Percentiles rank a stretch among this genome's conserved stretches.
Conservation (phyloP, 202 grass and related monocot genomes). For the Panicum hallii region DNA sequence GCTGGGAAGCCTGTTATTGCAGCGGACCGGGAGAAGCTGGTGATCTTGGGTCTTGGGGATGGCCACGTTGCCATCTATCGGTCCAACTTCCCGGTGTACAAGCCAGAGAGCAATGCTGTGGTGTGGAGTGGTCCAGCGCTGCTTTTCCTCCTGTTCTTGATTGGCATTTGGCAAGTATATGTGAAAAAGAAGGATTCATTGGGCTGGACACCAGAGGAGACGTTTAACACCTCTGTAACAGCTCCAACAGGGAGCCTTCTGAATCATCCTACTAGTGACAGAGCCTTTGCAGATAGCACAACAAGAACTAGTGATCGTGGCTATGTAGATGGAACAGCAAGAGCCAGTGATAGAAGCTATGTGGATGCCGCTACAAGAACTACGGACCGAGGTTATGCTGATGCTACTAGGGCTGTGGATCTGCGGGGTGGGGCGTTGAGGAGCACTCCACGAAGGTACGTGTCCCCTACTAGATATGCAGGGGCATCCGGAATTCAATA, state of each 20-base stretch:
- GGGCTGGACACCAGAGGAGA: constrained; percentile 84
- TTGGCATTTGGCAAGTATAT: constrained; percentile 97
- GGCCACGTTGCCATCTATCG: constrained; percentile 76
- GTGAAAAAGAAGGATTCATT: constrained; percentile 97
- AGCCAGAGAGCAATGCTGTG: constrained; percentile 78
- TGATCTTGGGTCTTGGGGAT: constrained; percentile 85
- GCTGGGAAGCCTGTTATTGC: constrained; percentile 71
- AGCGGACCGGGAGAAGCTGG: constrained; percentile 75
- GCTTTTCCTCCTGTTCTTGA: constrained; percentile 87
- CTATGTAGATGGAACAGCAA: constrained; percentile 59
- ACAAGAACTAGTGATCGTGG: constrained; percentile 63
- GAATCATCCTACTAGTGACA: constrained; percentile 60
- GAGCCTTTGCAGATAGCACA: constrained; percentile 61
- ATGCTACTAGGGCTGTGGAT: constrained; percentile 50
- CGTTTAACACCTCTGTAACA: constrained; percentile 65
- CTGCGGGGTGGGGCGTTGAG: constrained; percentile 58
- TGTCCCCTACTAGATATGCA: constrained; percentile 75
- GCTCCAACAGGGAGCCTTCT: constrained; percentile 62
- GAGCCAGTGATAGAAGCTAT: constrained; percentile 65
- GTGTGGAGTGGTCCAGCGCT: constrained; percentile 93
- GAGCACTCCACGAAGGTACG: constrained; percentile 82
- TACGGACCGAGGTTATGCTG: constrained; percentile 65
- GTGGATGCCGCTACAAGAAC: constrained; percentile 55
- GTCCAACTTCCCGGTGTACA: constrained; percentile 86
- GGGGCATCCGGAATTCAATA: constrained; percentile 66